Conservation (phyloP, 768 basidiomycete genomes). For the Kwoniella newhampshirensis region DNA sequence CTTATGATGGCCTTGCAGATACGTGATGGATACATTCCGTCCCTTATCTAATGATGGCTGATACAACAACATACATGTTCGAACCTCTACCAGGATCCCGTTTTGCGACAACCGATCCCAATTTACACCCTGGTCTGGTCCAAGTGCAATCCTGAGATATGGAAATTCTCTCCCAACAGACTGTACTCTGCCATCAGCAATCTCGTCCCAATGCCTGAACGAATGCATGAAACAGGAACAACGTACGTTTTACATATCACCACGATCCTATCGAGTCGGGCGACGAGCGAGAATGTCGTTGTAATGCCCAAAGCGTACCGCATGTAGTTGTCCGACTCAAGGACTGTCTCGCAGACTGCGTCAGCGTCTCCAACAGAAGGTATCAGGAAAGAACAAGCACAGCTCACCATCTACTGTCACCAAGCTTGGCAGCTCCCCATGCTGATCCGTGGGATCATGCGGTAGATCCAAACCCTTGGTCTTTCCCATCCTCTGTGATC, state of each 20-base stretch:
- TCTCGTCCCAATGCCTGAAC: neutral
- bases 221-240: neutral
- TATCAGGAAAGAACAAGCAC: slow-evolving; percentile 9
- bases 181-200: too few species aligned
- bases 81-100: too few species aligned
- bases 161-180: slow-evolving; percentile 56
- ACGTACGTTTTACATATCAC: slow-evolving; percentile 69
- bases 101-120: too few species aligned
- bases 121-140: slow-evolving; percentile 15
- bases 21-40: too few species aligned
- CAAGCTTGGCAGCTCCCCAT: slow-evolving; percentile 69
- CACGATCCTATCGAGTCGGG: slow-evolving; percentile 73
- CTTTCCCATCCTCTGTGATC: slow-evolving; percentile 30
- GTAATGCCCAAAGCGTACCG: slow-evolving; percentile 55
- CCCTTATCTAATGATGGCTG: too few species aligned
- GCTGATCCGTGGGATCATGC: slow-evolving; percentile 69
- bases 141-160: slow-evolving; percentile 30
- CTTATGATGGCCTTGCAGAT: too few species aligned
- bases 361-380: neutral
- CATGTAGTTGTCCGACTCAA: slow-evolving; percentile 77
- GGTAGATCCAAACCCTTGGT: slow-evolving; percentile 67
- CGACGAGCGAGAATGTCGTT: slow-evolving; percentile 58
- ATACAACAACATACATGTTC: too few species aligned
- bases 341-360: too few species aligned
- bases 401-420: slow-evolving; percentile 62